These are phyloP conservation scores for Yamadazyma nakazawae DNA, from an alignment of 805 yeast species.

Conservation along the genomic window DNA sequence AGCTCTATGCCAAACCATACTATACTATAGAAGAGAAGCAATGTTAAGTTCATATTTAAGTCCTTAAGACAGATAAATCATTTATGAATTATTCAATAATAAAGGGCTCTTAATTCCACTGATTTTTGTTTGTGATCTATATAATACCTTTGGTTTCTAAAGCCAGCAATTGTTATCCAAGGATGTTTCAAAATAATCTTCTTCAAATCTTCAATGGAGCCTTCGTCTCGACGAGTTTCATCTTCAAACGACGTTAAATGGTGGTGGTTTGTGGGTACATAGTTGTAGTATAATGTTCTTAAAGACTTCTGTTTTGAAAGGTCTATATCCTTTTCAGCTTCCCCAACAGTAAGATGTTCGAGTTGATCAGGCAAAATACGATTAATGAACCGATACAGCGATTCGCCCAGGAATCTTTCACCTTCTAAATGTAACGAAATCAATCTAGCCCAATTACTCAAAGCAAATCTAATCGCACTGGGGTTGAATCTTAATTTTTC, in stretches of 20 bases:
- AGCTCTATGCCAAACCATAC: no score
- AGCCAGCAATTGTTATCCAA: neutral
- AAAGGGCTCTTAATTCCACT: no score
- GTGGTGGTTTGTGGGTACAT: neutral
- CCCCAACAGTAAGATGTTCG: neutral
- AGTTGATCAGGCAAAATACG: neutral
- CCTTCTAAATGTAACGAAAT: neutral
- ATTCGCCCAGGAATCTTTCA: neutral
- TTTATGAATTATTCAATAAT: no score
- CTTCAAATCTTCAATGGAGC: neutral
- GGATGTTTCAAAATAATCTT: neutral
- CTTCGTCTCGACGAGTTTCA: neutral
- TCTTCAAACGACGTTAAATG: neutral
- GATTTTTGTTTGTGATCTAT: neutral
- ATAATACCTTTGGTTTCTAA: neutral
- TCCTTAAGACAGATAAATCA: no score
- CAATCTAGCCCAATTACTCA: neutral
- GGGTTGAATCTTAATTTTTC: conserved; percentile 1
- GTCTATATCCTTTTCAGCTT: neutral
- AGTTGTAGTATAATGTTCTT: neutral
- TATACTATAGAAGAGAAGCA: no score
- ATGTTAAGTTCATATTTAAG: no score
- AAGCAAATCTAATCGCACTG: neutral
- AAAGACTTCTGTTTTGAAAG: neutral
- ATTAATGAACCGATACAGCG: neutral